These are phyloP conservation scores for Olyra latifolia DNA, from an alignment of 176 grass and related monocot species.

Conservation along the genomic window DNA sequence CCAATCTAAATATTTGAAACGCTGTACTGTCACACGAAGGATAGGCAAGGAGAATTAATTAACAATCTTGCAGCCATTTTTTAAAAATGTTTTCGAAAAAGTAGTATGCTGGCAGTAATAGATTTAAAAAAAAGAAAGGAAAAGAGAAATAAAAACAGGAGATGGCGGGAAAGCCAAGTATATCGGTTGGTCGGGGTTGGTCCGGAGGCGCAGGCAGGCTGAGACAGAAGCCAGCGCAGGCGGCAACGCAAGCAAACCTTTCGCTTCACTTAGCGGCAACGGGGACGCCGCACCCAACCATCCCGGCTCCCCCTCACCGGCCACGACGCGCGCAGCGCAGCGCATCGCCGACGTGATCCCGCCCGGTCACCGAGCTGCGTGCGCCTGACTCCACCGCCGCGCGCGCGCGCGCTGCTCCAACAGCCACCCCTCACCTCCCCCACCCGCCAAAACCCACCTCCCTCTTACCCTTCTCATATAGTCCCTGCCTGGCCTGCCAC, in stretches of 20 bases:
- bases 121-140: background rate
- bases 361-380: background rate
- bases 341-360: background rate
- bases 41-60: no score
- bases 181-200: slow-evolving; percentile 51
- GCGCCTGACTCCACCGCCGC: background rate
- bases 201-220: slow-evolving; percentile 25
- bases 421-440: slow-evolving; percentile 48
- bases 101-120: no score
- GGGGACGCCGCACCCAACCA: slow-evolving; percentile 91
- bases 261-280: slow-evolving; percentile 98
- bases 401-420: slow-evolving; percentile 40
- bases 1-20: no score
- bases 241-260: slow-evolving; percentile 1
- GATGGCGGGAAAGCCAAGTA: slow-evolving; percentile 59
- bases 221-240: slow-evolving; percentile 12
- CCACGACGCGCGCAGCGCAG: slow-evolving; percentile 18
- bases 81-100: no score
- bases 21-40: no score
- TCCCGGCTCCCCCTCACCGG: slow-evolving; percentile 47
- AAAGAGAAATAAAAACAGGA: background rate
- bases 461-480: slow-evolving; percentile 39
- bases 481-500: slow-evolving; percentile 55
- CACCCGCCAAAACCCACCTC: slow-evolving; percentile 38
- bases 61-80: no score